A percentile compares a stretch with the other conserved stretches of the same genome.
These are phyloP conservation scores for Hawksworthiomyces lignivorus DNA, from an alignment of 2,329 filamentous ascomycete species.

Conservation along the genomic window DNA sequence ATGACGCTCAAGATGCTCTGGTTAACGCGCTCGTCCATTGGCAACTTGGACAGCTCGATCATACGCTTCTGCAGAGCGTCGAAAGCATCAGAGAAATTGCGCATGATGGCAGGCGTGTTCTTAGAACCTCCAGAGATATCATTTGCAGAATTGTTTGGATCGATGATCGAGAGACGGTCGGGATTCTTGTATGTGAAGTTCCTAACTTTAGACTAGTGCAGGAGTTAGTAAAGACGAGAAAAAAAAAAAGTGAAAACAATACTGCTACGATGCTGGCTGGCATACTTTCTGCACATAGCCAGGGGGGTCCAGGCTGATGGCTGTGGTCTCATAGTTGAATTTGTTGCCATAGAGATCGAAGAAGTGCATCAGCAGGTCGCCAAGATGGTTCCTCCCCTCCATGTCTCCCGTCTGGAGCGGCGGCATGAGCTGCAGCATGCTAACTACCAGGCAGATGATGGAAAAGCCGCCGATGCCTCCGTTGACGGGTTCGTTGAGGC, in stretches of 20 bases:
- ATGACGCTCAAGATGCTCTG: conserved; percentile 63
- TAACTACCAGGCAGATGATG: conserved; percentile 87
- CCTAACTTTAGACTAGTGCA: conserved; percentile 34
- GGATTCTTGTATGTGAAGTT: conserved; percentile 49
- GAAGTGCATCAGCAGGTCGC: conserved; percentile 77
- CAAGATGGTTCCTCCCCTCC: conserved; percentile 59
- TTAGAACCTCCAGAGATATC: conserved; percentile 84
- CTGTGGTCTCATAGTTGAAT: conserved; percentile 62
- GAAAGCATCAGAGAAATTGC: conserved; percentile 62
- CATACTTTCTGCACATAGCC: conserved; percentile 69
- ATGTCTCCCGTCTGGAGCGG: conserved; percentile 55
- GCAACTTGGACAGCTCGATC: conserved; percentile 34
- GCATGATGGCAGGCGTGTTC: conserved; percentile 59
- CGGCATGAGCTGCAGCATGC: conserved; percentile 75
- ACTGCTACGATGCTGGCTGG: too few species aligned
- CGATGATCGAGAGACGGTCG: conserved; percentile 75
- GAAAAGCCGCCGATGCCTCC: conserved; percentile 92
- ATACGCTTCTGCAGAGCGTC: conserved; percentile 51
- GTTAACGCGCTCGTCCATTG: conserved; percentile 18
- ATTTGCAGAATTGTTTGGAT: conserved; percentile 78
- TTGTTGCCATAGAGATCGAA: conserved; percentile 80
- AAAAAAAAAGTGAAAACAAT: conserved; percentile 5
- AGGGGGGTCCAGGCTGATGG: conserved; percentile 70
- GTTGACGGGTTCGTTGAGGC: conserved; percentile 81
- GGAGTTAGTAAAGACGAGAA: not conserved